Evolutionary conservation across 805 yeast genomes (phyloP).

Genomic region (Candida odintsovae): DNA sequence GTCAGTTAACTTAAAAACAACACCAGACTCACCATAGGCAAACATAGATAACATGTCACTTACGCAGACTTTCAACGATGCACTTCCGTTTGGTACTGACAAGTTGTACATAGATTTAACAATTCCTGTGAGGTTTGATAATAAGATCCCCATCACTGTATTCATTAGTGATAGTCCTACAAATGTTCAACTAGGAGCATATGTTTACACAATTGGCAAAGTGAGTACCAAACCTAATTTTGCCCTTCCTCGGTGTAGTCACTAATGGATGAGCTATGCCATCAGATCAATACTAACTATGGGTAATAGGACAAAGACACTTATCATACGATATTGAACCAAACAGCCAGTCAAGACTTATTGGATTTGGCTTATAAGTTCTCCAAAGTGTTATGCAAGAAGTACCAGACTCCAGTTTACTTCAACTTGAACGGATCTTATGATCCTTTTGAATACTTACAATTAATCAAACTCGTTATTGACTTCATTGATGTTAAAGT

Average conservation of each 20-base stretch:
- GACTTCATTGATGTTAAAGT: constrained; percentile 23
- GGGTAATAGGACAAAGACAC: constrained; percentile 19
- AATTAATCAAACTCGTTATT: constrained; percentile 24
- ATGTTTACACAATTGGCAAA: constrained; percentile 37
- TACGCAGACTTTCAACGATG: constrained; percentile 6
- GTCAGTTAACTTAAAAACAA: no score
- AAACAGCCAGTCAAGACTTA: constrained; percentile 31
- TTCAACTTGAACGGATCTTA: constrained; percentile 39
- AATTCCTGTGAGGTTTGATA: constrained; percentile 8
- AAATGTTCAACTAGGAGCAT: constrained; percentile 32
- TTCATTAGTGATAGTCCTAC: constrained; percentile 30
- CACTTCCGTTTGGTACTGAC: constrained; percentile 10
- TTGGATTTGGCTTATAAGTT: constrained; percentile 40
- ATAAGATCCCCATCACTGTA: constrained; percentile 30
- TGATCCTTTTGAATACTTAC: constrained; percentile 27
- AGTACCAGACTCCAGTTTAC: constrained; percentile 37
- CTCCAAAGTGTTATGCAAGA: constrained; percentile 35
- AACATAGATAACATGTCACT: neutral
- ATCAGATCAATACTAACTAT: neutral
- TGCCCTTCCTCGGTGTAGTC: no score
- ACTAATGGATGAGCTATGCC: no score
- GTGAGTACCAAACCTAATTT: constrained; percentile 21
- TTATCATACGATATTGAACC: constrained; percentile 38
- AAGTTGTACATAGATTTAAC: constrained; percentile 12
- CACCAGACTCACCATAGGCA: no score